Evolutionary conservation across 441 rosid genomes (phyloP), one percentile per base, ranked within the genome.

Genomic region (Manihot esculenta): DNA sequence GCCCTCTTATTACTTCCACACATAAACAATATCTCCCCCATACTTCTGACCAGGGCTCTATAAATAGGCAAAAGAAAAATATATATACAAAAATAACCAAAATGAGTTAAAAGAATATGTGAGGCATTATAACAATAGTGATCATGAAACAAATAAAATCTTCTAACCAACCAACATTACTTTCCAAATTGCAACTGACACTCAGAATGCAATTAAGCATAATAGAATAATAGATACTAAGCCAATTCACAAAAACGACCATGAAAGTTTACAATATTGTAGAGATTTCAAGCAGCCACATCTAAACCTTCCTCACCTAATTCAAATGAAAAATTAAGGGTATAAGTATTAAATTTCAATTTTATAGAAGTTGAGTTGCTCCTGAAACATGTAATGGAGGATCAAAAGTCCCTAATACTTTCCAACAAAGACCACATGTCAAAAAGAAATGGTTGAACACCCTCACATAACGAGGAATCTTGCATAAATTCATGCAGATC

Each of bases 21-120:
- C 45, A 77, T 70, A 74, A 95, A 91, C 73, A 95, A 79, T 76
- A 95, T 92, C 91, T 95, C 99, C 65, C 86, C 77, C 97, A 89
- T 92, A 79, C 99, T 95, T 76, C 82, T 88, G 61, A 92, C 92
- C 76, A 95, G 84, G 62, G 98, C 94, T 82, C 99, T 95, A 87
- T 30, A 58, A 35, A 76, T 35, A 62, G 12, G 44, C 30, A 24
- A 49, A 63, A 59, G 5, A 10, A 23, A 20, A 10, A 33, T n/a
- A 56, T 41, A 7, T 33, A n/a, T 61, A 15, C 49, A 62, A 45
- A 44, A 35, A 26, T 21, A 71, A 49, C 12, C 30, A 49, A 60
- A 66, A 38, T 18, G 27, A 54, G 59, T 7, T 24, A 45, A 50
- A 41, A 44, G 38, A 0, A 59, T 35, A 26, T 15, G 50, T 7